phyloP scores from a whole-genome alignment of 306 rosid genomes.

The Medicago arabica region DNA sequence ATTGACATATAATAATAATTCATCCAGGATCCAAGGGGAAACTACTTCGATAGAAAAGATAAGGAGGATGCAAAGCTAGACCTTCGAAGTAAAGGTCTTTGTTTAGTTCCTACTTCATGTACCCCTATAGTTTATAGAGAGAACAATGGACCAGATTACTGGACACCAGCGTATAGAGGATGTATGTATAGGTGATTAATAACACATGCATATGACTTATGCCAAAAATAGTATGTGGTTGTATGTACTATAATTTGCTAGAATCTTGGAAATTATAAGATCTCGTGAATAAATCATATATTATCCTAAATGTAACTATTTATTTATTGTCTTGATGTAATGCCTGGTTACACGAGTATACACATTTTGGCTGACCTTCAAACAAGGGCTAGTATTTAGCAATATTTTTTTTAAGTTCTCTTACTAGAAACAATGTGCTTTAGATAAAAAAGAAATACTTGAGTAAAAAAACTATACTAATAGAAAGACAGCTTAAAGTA shows the following conservation, averaged over 20 bases:
- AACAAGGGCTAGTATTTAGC: neutral
- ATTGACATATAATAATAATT: neutral
- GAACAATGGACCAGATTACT: constrained; percentile 81
- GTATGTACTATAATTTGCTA: constrained; percentile 18
- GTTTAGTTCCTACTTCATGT: constrained; percentile 86
- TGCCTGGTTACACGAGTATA: constrained; percentile 16
- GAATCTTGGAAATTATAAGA: constrained; percentile 27
- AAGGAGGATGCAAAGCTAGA: constrained; percentile 64
- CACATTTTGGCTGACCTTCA: constrained; percentile 11
- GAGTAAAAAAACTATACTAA: no score
- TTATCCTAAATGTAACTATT: constrained; percentile 4
- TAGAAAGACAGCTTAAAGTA: no score
- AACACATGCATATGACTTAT: neutral
- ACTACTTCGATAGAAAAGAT: constrained; percentile 65
- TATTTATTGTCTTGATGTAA: constrained; percentile 20
- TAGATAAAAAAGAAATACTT: no score
- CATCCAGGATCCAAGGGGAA: constrained; percentile 73
- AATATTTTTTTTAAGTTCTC: no score
- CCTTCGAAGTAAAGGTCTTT: constrained; percentile 79
- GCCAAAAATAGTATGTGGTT: constrained; percentile 21
- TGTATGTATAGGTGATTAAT: constrained; percentile 71
- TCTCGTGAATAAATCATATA: constrained; percentile 31
- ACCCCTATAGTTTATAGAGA: constrained; percentile 82
- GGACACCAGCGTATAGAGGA: constrained; percentile 93
- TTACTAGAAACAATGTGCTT: no score